A percentile compares a stretch with the other conserved stretches of the same genome.
These are phyloP conservation scores for Sarcomyxa edulis DNA, from an alignment of 768 basidiomycete genomes.

Conservation along the genomic window DNA sequence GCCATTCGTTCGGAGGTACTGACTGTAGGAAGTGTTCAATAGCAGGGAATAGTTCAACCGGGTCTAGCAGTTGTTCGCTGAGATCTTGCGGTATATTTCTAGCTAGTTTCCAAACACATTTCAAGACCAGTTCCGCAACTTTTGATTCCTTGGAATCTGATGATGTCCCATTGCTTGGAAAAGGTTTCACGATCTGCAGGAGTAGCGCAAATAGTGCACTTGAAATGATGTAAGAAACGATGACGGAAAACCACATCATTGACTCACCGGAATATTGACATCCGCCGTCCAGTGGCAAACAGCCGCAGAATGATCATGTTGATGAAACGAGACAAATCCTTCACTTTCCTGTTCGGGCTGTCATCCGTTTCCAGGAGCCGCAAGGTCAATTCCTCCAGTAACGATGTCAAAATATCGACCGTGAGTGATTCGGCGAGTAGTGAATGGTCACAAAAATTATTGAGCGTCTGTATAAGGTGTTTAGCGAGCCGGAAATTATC, in stretches of 20 bases:
- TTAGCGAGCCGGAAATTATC: slow-evolving; percentile 93
- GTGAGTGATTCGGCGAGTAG: slow-evolving; percentile 85
- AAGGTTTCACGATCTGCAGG: slow-evolving; percentile 78
- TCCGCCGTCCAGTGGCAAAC: slow-evolving; percentile 85
- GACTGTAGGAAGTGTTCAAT: slow-evolving; percentile 93
- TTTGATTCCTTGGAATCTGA: slow-evolving; percentile 78
- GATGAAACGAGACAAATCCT: slow-evolving; percentile 93
- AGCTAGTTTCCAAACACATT: slow-evolving; percentile 98
- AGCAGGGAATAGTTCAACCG: slow-evolving; percentile 84
- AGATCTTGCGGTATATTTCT: slow-evolving; percentile 92
- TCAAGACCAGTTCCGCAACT: slow-evolving; percentile 88
- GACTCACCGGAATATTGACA: slow-evolving; percentile 85
- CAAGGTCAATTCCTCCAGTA: slow-evolving; percentile 89
- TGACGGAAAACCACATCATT: slow-evolving; percentile 2
- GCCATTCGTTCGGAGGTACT: slow-evolving; percentile 95
- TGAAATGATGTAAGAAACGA: slow-evolving; percentile 2
- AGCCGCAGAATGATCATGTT: slow-evolving; percentile 96
- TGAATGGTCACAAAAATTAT: slow-evolving; percentile 89
- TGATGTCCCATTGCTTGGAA: slow-evolving; percentile 67
- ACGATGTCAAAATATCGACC: slow-evolving; percentile 74
- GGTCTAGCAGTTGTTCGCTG: slow-evolving; percentile 71
- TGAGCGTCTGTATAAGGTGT: slow-evolving; percentile 94
- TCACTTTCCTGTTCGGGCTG: slow-evolving; percentile 74
- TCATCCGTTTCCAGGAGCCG: slow-evolving; percentile 94
- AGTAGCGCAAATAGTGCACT: slow-evolving; percentile 81